phyloP scores from a whole-genome alignment of 2,329 filamentous ascomycete species.

The Hypoxylon sp. region DNA sequence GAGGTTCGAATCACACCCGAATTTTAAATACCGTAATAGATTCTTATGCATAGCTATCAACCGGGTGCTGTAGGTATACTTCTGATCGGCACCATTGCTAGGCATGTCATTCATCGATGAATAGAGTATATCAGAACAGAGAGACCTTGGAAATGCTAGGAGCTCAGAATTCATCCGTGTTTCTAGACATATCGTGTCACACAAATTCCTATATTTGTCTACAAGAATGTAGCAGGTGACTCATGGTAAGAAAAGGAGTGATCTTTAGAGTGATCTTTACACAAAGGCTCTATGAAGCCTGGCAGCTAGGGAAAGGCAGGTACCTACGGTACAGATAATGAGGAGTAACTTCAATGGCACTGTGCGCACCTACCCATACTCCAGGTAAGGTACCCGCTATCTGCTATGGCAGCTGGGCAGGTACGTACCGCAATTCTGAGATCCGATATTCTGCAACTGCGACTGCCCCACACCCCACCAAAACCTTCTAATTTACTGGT shows the following conservation, averaged over 20 bases:
- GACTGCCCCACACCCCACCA: slow-evolving; percentile 53
- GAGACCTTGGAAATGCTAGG: not conserved
- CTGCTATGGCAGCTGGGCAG: not conserved
- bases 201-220: not conserved
- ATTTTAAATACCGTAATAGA: not conserved
- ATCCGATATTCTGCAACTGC: slow-evolving; percentile 18
- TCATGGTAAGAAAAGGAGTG: not conserved
- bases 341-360: not conserved
- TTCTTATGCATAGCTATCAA: not conserved
- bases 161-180: not conserved
- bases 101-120: not conserved
- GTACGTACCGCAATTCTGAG: slow-evolving; percentile 30
- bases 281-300: not conserved
- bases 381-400: not conserved
- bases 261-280: not conserved
- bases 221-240: not conserved
- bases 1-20: not conserved
- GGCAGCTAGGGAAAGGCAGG: not conserved
- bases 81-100: not conserved
- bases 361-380: not conserved
- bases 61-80: not conserved
- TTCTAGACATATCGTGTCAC: not conserved
- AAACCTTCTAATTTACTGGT: slow-evolving; percentile 40
- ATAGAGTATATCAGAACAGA: not conserved
- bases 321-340: not conserved